Evolutionary conservation across 352 stramenopile genomes (phyloP), one percentile per base, ranked within the genome.

Genomic region (Pythium pectinolyticum): DNA sequence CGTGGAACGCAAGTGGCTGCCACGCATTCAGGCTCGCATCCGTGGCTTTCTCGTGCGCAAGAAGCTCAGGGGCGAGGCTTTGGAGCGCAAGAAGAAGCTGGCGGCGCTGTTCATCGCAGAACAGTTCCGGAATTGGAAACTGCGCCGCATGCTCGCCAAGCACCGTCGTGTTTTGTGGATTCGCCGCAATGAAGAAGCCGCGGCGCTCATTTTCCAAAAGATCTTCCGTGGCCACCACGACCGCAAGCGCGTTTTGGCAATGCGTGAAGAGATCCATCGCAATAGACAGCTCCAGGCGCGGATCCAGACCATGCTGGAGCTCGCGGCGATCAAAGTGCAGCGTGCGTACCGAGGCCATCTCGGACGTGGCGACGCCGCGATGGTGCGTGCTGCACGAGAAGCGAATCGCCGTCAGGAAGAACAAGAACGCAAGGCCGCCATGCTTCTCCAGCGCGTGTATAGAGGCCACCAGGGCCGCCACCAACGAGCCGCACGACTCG

Each of bases 401-500:
- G 73, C 77, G 0, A 71, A 80, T 20, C 69, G 61, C 14, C 69
- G 69, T 6, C 80, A 89, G 30, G 31, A 60, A n/a, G 73, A 82
- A 20, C 51, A 61, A 53, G 82, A 92, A 45, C 51, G 69, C 24
- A 48, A 70, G 14, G 67, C 79, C 1, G 84, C 77, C 5, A 35
- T 67, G 19, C 78, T 84, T n/a, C 60, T 97, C 17, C 87, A 97
- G 46, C 82, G 84, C 8, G 67, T 95, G 20, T 95, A 86, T 54
- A 78, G 88, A 5, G 80, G 81, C 11, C 85, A 91, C 54, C 69
- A 84, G 40, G 88, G 80, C 1, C 74, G 84, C 0, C 69, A 75
- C 22, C 34, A 71, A 8, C 80, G 72, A 17, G 75, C 75, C 9
- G 69, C 73, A 30, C 73, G 78, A 7, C 59, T 92, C 0, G 67